Base-by-base conservation (phyloP, 2,329 filamentous ascomycete species). In the Teratosphaeria nubilosa region DNA sequence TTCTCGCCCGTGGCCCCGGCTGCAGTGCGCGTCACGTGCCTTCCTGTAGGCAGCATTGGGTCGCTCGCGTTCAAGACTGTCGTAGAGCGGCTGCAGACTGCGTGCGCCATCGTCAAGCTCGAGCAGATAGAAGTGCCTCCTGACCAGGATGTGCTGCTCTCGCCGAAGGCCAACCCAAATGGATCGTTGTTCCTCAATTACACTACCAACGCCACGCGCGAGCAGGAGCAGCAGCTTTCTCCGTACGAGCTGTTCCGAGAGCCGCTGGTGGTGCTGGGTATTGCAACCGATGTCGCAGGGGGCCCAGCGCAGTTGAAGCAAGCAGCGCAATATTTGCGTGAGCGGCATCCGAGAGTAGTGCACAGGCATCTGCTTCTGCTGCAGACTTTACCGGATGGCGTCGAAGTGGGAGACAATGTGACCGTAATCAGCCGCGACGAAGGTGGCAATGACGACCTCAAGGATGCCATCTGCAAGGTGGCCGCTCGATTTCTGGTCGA, bases 241-340 rank as follows among this genome's bases (percentile, higher is more conserved):
- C 91, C 94, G 0, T 96, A 96, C 77, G 94, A 99, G 72, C 78
- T 92, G 51, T 95, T 90, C 72, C 83, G 91, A 66, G 90, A 95
- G 71, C 87, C 90, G 9, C 79, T 96, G 56, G 83, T 88, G 55
- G 80, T 97, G 27, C 82, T 99, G 62, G 92, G 90, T 2, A 79
- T 97, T 59, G 88, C 90, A 16, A 92, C 97, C 73, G 76, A 82
- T 30, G 75, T 79, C 4, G 70, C 87, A 37, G 79, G 84, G 50
- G 55, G 56, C 30, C n/a, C 59, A 53, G 55, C 66, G 66, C 58
- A 73, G 67, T 56, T 73, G 13, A 63, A 60, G 45, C 56, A 58
- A 6, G 70, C 69, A 9, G 56, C 65, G 20, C 64, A 66, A 52
- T 63, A 66, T 51, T 54, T 72, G 56, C 65, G 66, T 32, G 69